Conservation (phyloP, 192 early-diverging fungal species). For the Oehlia diaphana region DNA sequence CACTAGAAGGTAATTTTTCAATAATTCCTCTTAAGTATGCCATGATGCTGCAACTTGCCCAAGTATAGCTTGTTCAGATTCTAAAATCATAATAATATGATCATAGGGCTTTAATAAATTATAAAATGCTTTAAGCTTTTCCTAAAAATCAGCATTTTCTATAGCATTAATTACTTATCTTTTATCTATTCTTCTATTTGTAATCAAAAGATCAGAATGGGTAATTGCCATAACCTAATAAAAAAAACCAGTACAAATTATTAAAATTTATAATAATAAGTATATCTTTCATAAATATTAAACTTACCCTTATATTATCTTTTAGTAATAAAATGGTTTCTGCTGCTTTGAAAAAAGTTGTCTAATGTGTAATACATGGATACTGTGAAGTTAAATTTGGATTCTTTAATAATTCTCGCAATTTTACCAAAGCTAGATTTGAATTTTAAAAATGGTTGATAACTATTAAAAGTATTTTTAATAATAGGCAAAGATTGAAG, state of each 20-base stretch:
- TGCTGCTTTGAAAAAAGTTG: background rate
- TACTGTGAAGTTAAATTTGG: background rate
- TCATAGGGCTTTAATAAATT: background rate
- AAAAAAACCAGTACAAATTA: too few relatives aligned
- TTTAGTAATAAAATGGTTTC: background rate
- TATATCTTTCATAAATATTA: too few relatives aligned
- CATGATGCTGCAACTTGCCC: background rate
- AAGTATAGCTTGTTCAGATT: background rate
- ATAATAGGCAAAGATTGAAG: background rate
- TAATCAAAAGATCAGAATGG: too few relatives aligned
- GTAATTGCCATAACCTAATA: too few relatives aligned
- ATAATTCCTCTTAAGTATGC: background rate
- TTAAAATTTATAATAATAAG: too few relatives aligned
- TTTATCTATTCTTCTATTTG: background rate
- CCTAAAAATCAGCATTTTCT: background rate
- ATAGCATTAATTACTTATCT: background rate
- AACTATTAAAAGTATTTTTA: background rate
- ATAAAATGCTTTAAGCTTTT: background rate
- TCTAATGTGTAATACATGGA: background rate
- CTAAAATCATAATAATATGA: background rate
- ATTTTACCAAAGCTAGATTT: too few relatives aligned
- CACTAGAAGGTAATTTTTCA: background rate
- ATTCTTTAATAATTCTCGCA: too few relatives aligned
- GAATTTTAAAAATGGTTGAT: background rate
- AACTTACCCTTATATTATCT: background rate